Base-by-base conservation (phyloP, 441 rosid genomes). In the Bruguiera hainesii region DNA sequence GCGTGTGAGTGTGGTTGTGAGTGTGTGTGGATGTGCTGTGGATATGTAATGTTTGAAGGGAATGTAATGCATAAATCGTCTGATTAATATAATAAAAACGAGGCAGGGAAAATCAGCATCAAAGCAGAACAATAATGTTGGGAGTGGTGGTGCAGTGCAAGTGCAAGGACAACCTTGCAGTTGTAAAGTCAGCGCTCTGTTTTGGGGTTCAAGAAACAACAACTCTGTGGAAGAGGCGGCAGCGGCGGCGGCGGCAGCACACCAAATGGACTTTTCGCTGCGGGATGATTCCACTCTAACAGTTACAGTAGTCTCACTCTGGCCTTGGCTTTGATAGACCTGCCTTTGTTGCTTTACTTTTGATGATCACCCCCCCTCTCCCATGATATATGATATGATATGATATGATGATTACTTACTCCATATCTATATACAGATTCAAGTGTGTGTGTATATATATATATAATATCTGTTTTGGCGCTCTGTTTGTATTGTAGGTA, bases 171-270 rank as follows among this genome's bases (percentile, higher is more conserved):
- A 33, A 33, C 37, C 37, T 7, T 33, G 37, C 0, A 0, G 37
- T 7, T 67, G 64, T 28, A 80, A 66, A 66, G 76, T 87, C 33
- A 78, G 72, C 46, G 96, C 98, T 1, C 46, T 89, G 62, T 90
- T 93, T 67, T 91, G 98, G 97, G 83, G 81, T 53, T 75, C 95
- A 42, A 42, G 48, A 5, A 88, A 76, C 74, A 87, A 76, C 74
- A 88, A 82, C 61, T 71, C 89, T 26, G 71, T 62, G 39, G 76
- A 85, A 79, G 37, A 33, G 9, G 10, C 37, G 9, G 37, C 37
- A 1, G 37, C 37, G 0, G 37, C 37, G 7, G 10, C 37, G 1
- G 37, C 33, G 6, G 33, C 33, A 5, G 76, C 77, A 26, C 76
- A 69, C 66, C 84, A 82, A 56, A 70, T 81, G 31, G 86, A 83